phyloP scores from a whole-genome alignment of 179 eudicot genomes.

The Silene coronaria region DNA sequence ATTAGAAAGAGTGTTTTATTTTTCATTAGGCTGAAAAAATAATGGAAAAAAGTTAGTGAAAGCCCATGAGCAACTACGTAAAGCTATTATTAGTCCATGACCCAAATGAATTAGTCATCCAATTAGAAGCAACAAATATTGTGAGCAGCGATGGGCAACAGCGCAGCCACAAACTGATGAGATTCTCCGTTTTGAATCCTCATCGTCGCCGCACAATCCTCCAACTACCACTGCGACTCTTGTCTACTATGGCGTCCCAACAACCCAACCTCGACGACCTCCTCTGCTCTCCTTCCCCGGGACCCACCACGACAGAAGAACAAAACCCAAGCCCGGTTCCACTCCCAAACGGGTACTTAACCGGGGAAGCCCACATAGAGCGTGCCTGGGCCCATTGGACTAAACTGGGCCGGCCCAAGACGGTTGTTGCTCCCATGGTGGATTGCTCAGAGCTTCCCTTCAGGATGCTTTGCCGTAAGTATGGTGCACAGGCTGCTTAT shows the following conservation, averaged over 20 bases:
- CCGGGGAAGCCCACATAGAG: constrained; percentile 65
- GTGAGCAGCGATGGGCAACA: constrained; percentile 5
- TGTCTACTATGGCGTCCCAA: constrained; percentile 33
- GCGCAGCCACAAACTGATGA: constrained; percentile 24
- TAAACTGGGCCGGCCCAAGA: constrained; percentile 61
- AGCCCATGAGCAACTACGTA: too few species aligned
- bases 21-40: too few species aligned
- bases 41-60: too few species aligned
- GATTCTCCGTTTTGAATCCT: constrained; percentile 20
- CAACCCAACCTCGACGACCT: constrained; percentile 31
- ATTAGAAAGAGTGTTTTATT: too few species aligned
- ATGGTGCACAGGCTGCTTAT: constrained; percentile 88
- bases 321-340: constrained; percentile 12
- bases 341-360: constrained; percentile 42
- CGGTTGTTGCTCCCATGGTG: constrained; percentile 93
- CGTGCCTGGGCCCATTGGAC: constrained; percentile 92
- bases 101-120: too few species aligned
- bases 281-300: constrained; percentile 31
- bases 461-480: constrained; percentile 79
- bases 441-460: constrained; percentile 97
- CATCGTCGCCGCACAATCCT: background rate
- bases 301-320: background rate
- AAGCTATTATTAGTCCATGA: too few species aligned
- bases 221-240: constrained; percentile 13
- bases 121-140: background rate